Base-by-base conservation (phyloP, 495 filamentous ascomycete genomes). In the Gamarada debralockiae region DNA sequence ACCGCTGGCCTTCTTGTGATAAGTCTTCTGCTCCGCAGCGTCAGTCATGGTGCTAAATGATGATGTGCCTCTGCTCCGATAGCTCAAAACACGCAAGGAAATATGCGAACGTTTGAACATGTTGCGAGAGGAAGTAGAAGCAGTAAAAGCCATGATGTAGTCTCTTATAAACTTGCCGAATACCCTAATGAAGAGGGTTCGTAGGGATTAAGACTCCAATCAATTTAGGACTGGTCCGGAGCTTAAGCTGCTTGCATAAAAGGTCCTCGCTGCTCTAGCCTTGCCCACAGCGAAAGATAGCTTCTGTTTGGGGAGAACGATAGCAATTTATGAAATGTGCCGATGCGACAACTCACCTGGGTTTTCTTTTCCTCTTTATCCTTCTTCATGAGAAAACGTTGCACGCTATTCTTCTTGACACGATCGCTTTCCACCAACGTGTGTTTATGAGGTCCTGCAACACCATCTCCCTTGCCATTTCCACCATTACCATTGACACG, bases 1-100 rank as follows among this genome's bases (percentile, higher is more conserved):
- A 13, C 92, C 92, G 13, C 88, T 90, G 22, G 91, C 82, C 65
- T 86, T 88, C 71, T 86, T 95, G 68, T 88, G 86, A 62, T 90
- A 92, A 21, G 78, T 80, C 63, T 90, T 91, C 73, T 87, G 85
- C 46, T 48, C 48, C 45, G 50, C 7, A 23, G 10, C 34, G 29
- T 58, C 44, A 58, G 55, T 29, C 54, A 61, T 64, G 40, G 52
- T 61, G 2, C 22, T 29, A 17, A 37, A 23, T 29, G 31, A 41
- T 48, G 45, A 46, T n/a, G 39, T 37, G 48, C 34, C 45, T 24
- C n/a, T n/a, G 43, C 27, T 47, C 13, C 31, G 44, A 33, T 14
- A 7, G 14, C 14, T 34, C 29, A 14, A 34, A 34, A 34, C 29
- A 34, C 7, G 7, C 7, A 7, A 34, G 29, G 14, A 34, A 7